A percentile compares a stretch with the other conserved stretches of the same genome.
phyloP scores from a whole-genome alignment of 768 basidiomycete genomes.

The Glaciozyma martinii region DNA sequence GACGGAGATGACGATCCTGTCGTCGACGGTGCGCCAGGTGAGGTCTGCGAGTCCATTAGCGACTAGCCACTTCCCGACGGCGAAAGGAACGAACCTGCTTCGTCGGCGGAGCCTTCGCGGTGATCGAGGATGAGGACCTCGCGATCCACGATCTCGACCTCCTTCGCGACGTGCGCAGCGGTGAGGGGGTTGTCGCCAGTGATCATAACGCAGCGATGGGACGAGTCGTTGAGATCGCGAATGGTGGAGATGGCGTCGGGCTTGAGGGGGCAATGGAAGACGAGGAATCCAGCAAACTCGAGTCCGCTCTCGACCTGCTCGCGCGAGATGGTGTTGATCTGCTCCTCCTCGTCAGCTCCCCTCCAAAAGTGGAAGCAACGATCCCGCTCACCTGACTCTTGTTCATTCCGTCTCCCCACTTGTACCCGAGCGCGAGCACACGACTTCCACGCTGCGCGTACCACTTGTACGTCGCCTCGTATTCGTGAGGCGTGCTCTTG shows the following conservation, averaged over 20 bases:
- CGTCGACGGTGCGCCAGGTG: slow-evolving; percentile 88
- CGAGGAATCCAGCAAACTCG: slow-evolving; percentile 87
- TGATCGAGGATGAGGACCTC: slow-evolving; percentile 87
- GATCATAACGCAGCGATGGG: slow-evolving; percentile 99
- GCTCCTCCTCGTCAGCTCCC: background rate
- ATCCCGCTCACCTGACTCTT: slow-evolving; percentile 56
- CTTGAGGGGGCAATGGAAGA: slow-evolving; percentile 98
- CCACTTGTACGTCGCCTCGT: slow-evolving; percentile 92
- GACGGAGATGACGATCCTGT: slow-evolving; percentile 76
- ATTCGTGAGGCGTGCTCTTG: slow-evolving; percentile 57
- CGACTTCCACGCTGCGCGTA: slow-evolving; percentile 88
- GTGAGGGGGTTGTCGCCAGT: slow-evolving; percentile 98
- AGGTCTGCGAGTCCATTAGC: slow-evolving; percentile 51
- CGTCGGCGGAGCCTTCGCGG: slow-evolving; percentile 64
- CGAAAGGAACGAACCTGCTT: slow-evolving; percentile 51
- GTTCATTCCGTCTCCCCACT: slow-evolving; percentile 64
- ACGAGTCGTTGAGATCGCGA: slow-evolving; percentile 90
- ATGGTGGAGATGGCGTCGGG: slow-evolving; percentile 79
- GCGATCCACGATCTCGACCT: slow-evolving; percentile 95
- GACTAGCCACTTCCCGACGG: background rate
- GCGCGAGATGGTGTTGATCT: slow-evolving; percentile 84
- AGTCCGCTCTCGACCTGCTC: slow-evolving; percentile 70
- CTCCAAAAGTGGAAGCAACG: background rate
- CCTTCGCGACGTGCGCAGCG: slow-evolving; percentile 86
- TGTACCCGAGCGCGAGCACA: slow-evolving; percentile 82